Conservation (phyloP, 2,329 filamentous ascomycete species). For the Aspergillus proliferans region DNA sequence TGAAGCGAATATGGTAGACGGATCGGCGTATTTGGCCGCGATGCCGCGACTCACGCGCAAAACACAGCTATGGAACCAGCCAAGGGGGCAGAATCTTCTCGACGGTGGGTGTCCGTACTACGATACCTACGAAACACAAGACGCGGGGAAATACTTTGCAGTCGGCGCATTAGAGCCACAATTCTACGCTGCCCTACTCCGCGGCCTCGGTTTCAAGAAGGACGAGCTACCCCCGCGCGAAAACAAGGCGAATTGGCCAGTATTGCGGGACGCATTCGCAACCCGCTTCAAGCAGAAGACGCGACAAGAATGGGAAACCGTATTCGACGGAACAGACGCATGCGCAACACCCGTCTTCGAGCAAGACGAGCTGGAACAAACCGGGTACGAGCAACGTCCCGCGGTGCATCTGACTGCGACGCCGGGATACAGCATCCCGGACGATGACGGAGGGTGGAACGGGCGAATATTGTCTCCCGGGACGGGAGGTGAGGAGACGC, state of each 20-base stretch:
- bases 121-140: slow-evolving; percentile 77
- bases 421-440: slow-evolving; percentile 54
- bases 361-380: slow-evolving; percentile 63
- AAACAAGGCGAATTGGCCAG: slow-evolving; percentile 62
- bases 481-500: slow-evolving; percentile 62
- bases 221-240: slow-evolving; percentile 43
- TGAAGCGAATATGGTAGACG: slow-evolving; percentile 96
- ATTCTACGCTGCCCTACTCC: slow-evolving; percentile 66
- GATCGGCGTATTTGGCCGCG: slow-evolving; percentile 68
- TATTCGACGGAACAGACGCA: slow-evolving; percentile 88
- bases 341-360: slow-evolving; percentile 85
- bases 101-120: slow-evolving; percentile 87
- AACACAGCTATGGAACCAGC: slow-evolving; percentile 55
- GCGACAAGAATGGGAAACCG: slow-evolving; percentile 69
- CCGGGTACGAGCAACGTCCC: slow-evolving; percentile 44
- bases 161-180: slow-evolving; percentile 87
- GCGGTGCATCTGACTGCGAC: slow-evolving; percentile 55
- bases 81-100: slow-evolving; percentile 68
- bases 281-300: slow-evolving; percentile 62
- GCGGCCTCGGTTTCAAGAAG: slow-evolving; percentile 57
- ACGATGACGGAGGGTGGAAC: slow-evolving; percentile 64
- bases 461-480: slow-evolving; percentile 58
- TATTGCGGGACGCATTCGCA: slow-evolving; percentile 56
- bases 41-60: slow-evolving; percentile 66
- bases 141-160: slow-evolving; percentile 67